phyloP scores from a whole-genome alignment of 495 filamentous ascomycete species.

The Neurospora tetraspora region DNA sequence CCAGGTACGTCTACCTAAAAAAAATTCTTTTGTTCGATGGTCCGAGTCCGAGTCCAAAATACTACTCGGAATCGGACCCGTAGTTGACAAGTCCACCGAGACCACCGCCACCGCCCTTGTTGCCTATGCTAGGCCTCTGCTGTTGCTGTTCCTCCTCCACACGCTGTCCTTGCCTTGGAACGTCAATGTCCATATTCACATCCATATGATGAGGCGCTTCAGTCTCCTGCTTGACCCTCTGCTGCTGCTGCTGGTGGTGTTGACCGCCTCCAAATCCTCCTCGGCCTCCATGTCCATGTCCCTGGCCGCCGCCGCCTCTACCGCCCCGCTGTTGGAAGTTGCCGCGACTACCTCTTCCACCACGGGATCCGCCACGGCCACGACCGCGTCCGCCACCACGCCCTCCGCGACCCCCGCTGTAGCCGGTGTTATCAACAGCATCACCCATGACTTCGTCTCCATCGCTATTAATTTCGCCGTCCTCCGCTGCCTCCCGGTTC shows the following conservation, averaged over 20 bases:
- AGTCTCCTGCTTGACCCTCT: background rate
- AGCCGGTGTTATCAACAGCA: background rate
- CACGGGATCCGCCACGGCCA: background rate
- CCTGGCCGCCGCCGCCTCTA: background rate
- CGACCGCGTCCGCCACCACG: background rate
- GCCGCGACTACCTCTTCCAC: background rate
- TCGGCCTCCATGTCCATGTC: background rate
- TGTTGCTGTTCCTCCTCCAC: background rate
- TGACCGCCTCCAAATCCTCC: background rate
- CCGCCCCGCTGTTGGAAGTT: background rate
- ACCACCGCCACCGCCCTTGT: background rate
- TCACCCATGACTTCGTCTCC: slow-evolving; percentile 6
- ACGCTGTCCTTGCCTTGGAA: background rate
- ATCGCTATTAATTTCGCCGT: slow-evolving; percentile 16
- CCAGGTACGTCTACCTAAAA: background rate
- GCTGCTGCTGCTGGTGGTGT: background rate
- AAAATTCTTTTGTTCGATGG: background rate
- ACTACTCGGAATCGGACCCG: background rate
- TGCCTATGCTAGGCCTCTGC: background rate
- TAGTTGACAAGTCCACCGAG: background rate
- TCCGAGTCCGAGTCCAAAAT: background rate
- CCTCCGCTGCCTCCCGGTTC: slow-evolving; percentile 5
- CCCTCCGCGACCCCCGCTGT: background rate
- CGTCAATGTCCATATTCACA: background rate
- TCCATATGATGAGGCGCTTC: background rate